These are phyloP conservation scores for Lodderomyces margitis DNA, from an alignment of 1,139 yeast genomes.

Conservation along the genomic window DNA sequence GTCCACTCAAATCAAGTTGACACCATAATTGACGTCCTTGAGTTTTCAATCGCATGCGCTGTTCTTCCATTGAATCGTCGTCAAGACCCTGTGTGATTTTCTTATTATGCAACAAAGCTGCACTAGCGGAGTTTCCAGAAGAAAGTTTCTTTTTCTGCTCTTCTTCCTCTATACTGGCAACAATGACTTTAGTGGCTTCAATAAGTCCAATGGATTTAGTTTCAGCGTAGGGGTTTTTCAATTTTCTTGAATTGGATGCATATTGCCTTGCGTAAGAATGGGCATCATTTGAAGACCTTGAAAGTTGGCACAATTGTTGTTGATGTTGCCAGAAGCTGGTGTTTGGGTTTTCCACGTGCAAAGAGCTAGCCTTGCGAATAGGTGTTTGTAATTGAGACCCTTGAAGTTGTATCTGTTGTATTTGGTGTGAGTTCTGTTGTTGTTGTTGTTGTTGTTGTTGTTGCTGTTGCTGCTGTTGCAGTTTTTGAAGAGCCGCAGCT, in stretches of 20 bases:
- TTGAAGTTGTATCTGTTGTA: conserved; percentile 20
- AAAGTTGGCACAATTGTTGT: conserved; percentile 71
- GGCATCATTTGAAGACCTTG: conserved; percentile 71
- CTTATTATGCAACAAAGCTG: conserved; percentile 60
- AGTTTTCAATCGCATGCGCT: conserved; percentile 67
- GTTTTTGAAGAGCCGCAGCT: conserved; percentile 19
- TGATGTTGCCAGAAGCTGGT: conserved; percentile 87
- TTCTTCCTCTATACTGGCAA: conserved; percentile 44
- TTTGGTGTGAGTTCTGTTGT: conserved; percentile 16
- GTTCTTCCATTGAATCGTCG: conserved; percentile 76
- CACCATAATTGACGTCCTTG: conserved; percentile 88
- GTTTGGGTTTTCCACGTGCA: conserved; percentile 47
- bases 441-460: conserved; percentile 22
- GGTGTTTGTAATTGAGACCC: conserved; percentile 24
- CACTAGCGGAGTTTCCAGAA: conserved; percentile 24
- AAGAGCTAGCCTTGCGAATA: conserved; percentile 27
- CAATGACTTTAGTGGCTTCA: conserved; percentile 54
- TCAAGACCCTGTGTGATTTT: conserved; percentile 55
- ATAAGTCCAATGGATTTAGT: conserved; percentile 46
- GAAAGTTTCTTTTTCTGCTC: conserved; percentile 27
- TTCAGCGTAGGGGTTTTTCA: conserved; percentile 45
- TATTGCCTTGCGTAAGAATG: conserved; percentile 93
- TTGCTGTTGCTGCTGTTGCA: conserved; percentile 18
- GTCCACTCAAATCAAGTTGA: conserved; percentile 88
- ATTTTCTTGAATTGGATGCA: conserved; percentile 72